A percentile compares a stretch with the other conserved stretches of the same genome.
phyloP scores from a whole-genome alignment of 208 protist genomes.

The Lotmaria passim region DNA sequence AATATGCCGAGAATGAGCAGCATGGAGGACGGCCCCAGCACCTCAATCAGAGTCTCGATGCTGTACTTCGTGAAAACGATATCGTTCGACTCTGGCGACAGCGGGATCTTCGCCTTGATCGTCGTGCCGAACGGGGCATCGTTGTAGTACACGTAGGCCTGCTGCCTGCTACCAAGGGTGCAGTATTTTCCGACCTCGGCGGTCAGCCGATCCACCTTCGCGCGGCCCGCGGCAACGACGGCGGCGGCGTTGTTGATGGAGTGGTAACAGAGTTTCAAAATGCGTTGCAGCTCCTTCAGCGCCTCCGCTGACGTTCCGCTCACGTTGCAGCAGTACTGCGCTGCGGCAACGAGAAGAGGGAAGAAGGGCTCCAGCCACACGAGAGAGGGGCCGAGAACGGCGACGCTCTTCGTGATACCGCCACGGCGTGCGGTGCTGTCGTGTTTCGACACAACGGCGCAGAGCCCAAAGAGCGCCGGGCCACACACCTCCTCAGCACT shows the following conservation, averaged over 20 bases:
- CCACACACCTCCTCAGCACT: background rate
- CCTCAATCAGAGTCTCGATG: slow-evolving; percentile 66
- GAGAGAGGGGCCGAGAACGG: slow-evolving; percentile 66
- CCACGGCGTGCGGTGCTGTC: slow-evolving; percentile 67
- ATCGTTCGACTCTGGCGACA: slow-evolving; percentile 54
- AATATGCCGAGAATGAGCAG: slow-evolving; percentile 62
- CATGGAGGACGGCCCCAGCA: slow-evolving; percentile 63
- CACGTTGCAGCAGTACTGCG: slow-evolving; percentile 74
- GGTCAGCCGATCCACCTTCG: slow-evolving; percentile 37
- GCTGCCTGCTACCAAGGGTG: slow-evolving; percentile 38
- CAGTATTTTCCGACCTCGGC: slow-evolving; percentile 46
- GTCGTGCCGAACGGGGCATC: slow-evolving; percentile 52
- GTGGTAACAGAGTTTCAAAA: slow-evolving; percentile 67
- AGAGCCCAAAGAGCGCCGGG: slow-evolving; percentile 63
- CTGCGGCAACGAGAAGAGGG: slow-evolving; percentile 63
- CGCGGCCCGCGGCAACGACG: slow-evolving; percentile 28
- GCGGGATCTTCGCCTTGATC: slow-evolving; percentile 53
- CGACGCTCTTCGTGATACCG: slow-evolving; percentile 84
- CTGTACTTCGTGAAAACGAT: slow-evolving; percentile 58
- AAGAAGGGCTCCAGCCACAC: slow-evolving; percentile 81
- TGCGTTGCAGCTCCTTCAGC: slow-evolving; percentile 47
- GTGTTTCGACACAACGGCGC: slow-evolving; percentile 72
- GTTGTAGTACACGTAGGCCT: slow-evolving; percentile 47
- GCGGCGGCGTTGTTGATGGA: slow-evolving; percentile 46
- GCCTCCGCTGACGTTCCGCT: slow-evolving; percentile 56